Base-by-base conservation (phyloP, 208 protist species). In the Trypanosoma rangeli region DNA sequence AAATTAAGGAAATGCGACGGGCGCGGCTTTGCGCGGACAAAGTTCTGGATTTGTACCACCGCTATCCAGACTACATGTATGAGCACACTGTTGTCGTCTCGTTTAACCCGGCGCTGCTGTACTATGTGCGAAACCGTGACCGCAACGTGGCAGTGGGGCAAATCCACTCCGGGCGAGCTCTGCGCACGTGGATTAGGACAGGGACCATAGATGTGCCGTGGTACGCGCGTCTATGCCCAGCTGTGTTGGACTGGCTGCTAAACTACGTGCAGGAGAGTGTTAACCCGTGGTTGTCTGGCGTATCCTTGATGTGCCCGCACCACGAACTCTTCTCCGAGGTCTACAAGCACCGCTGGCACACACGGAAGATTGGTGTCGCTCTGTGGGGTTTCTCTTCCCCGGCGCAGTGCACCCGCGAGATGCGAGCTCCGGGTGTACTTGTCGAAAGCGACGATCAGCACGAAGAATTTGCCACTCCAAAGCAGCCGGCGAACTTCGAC, bases 41-140 rank as follows among this genome's bases (percentile, higher is more conserved):
- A 73, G 67, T 97, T 39, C 64, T 92, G 16, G 87, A 94, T 24
- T 77, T 93, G 16, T 97, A 90, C 73, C 73, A 79, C 26, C 83
- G 86, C 29, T 94, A 95, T 75, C 82, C 86, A 22, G 86, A 92
- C 39, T 93, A 93, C 67, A 90, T 97, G 82, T 95, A 95, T 76
- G 79, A 92, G 37, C 80, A 94, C 31, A 85, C 92, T 16, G 92
- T 83, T n/a, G 59, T 97, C n/a, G 91, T 95, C 55, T 85, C 88
- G 5, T 94, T 97, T 52, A 67, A 86, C 61, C 87, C 90, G 9
- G 55, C 54, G 8, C 59, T 84, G 16, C 78, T 97, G 13, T 97
- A 97, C 73, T 72, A 84, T 67, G 79, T 88, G 13, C 83, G 92
- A 15, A 66, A 79, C 65, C 74, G 70, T 13, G 84, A 95, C 74